These are phyloP conservation scores for Citrus inodora DNA, from an alignment of 345 rosid species.

Conservation along the genomic window DNA sequence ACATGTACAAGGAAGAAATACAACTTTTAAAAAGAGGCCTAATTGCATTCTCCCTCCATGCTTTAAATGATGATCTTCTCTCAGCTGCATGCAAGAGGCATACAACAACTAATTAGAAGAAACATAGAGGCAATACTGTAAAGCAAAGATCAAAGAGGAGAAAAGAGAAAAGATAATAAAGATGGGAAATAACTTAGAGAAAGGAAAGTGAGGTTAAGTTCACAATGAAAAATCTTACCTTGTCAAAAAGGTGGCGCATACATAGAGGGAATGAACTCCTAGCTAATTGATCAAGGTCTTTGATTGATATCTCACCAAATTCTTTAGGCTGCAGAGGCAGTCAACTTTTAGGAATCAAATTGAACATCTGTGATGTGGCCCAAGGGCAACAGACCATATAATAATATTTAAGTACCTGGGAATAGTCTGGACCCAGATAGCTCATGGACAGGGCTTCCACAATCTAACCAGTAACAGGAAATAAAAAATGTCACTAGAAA, in stretches of 20 bases:
- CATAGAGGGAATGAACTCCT: slow-evolving; percentile 89
- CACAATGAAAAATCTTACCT: slow-evolving; percentile 40
- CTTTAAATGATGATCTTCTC: slow-evolving; percentile 94
- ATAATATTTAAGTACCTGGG: slow-evolving; percentile 53
- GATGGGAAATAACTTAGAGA: not conserved
- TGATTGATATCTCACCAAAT: slow-evolving; percentile 66
- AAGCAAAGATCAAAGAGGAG: not conserved
- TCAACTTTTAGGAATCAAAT: slow-evolving; percentile 6
- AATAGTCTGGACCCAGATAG: slow-evolving; percentile 87
- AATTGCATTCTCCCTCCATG: slow-evolving; percentile 98
- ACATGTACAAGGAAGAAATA: slow-evolving; percentile 10
- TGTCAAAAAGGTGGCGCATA: slow-evolving; percentile 87
- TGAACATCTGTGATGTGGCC: slow-evolving; percentile 6
- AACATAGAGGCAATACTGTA: not conserved
- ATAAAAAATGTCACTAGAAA: slow-evolving; percentile 3
- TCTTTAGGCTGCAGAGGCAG: slow-evolving; percentile 57
- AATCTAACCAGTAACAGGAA: slow-evolving; percentile 42
- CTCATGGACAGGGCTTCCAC: slow-evolving; percentile 74
- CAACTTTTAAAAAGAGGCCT: slow-evolving; percentile 90
- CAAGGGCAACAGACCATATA: not conserved
- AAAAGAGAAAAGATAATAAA: not conserved
- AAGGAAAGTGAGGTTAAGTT: slow-evolving; percentile 2
- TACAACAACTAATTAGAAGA: not conserved
- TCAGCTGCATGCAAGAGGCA: slow-evolving; percentile 45
- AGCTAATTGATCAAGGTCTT: slow-evolving; percentile 74